Percentiles rank a stretch among this genome's conserved stretches.
Conservation (phyloP, 208 protist genomes). For the Kentomonas sorsogonicus region DNA sequence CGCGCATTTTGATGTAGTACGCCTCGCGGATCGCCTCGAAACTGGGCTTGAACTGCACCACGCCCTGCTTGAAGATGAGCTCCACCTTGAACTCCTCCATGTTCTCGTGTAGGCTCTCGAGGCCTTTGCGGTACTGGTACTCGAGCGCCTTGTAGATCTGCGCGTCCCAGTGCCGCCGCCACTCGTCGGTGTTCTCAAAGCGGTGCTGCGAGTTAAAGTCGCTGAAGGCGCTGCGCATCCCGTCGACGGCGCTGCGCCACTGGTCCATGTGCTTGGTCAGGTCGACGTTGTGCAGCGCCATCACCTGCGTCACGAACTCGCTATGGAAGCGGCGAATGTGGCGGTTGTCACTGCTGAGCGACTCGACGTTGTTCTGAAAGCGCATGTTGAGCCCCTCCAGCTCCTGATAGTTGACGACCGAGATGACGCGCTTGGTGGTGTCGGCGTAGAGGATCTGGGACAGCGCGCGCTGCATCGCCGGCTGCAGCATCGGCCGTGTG, state of each 20-base stretch:
- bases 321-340: slow-evolving; percentile 82
- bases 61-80: slow-evolving; percentile 91
- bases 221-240: slow-evolving; percentile 81
- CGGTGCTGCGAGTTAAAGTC: slow-evolving; percentile 73
- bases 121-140: slow-evolving; percentile 90
- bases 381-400: slow-evolving; percentile 74
- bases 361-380: slow-evolving; percentile 80
- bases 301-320: slow-evolving; percentile 79
- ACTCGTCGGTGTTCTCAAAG: slow-evolving; percentile 78
- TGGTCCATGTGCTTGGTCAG: slow-evolving; percentile 88
- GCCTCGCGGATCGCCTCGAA: slow-evolving; percentile 92
- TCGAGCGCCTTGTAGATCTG: slow-evolving; percentile 97
- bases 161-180: slow-evolving; percentile 93
- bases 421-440: slow-evolving; percentile 30
- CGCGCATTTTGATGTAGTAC: slow-evolving; percentile 93
- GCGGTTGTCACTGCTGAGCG: slow-evolving; percentile 74
- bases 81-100: slow-evolving; percentile 92
- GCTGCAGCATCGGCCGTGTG: slow-evolving; percentile 63
- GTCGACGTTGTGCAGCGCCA: slow-evolving; percentile 81
- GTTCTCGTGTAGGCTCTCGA: slow-evolving; percentile 91
- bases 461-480: slow-evolving; percentile 40
- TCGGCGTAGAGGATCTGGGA: slow-evolving; percentile 63
- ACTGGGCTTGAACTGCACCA: slow-evolving; percentile 91
- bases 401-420: slow-evolving; percentile 72
- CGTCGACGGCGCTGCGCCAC: slow-evolving; percentile 88